These are phyloP conservation scores for Rhizoclosmatium sp. DNA, from an alignment of 192 early-diverging fungal genomes.

Conservation along the genomic window DNA sequence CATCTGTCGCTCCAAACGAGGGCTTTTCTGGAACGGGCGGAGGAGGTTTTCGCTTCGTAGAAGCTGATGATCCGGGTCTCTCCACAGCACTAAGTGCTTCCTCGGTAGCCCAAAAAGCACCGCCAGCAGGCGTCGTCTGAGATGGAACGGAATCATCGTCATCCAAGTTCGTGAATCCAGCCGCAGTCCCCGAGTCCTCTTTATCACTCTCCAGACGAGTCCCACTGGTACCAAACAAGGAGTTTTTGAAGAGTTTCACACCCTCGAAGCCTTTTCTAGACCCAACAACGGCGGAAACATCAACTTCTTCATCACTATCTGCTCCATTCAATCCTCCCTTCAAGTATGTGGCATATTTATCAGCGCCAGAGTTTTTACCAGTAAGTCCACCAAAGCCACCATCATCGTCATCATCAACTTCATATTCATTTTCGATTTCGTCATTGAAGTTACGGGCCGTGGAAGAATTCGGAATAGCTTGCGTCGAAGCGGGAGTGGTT, in stretches of 20 bases:
- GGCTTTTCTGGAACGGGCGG: constrained; percentile 16
- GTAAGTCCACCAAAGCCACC: background rate
- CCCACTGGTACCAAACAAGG: background rate
- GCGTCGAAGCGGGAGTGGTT: too few species aligned
- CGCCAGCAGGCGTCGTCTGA: background rate
- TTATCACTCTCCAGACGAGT: background rate
- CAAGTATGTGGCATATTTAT: constrained; percentile 28
- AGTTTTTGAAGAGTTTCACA: background rate
- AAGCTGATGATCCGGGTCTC: background rate
- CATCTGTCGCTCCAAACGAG: background rate
- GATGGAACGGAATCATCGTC: background rate
- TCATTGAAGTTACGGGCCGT: background rate
- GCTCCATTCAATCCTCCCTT: background rate
- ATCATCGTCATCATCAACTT: constrained; percentile 17
- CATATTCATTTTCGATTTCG: background rate
- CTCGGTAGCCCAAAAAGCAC: background rate
- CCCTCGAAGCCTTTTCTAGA: background rate
- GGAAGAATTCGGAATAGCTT: background rate
- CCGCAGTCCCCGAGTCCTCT: background rate
- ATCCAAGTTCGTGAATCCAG: constrained; percentile 4
- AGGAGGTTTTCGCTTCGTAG: background rate
- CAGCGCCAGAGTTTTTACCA: background rate
- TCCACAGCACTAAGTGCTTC: background rate
- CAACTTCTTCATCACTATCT: constrained; percentile 6
- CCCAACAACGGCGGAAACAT: background rate